Conservation (phyloP, 2,329 filamentous ascomycete genomes). For the Biscogniauxia marginata region DNA sequence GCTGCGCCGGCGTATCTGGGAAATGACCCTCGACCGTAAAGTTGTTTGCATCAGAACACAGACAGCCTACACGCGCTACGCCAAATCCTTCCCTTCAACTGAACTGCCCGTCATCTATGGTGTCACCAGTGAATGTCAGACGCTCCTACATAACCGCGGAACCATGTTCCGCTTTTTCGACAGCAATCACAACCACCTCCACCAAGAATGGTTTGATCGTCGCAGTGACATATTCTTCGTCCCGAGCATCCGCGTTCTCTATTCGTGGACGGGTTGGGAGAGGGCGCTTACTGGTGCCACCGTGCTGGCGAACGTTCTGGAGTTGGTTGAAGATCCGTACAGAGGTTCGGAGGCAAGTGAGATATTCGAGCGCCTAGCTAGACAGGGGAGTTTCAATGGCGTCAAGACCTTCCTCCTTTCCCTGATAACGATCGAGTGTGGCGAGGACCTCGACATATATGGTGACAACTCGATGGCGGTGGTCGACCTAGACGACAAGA, state of each 20-base stretch:
- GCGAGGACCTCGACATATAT: slow-evolving; percentile 7
- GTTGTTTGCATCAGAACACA: background rate
- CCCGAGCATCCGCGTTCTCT: slow-evolving; percentile 6
- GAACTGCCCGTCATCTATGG: background rate
- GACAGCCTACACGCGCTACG: background rate
- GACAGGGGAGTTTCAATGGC: background rate
- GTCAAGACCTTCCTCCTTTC: slow-evolving; percentile 10
- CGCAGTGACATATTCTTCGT: slow-evolving; percentile 6
- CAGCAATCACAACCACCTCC: background rate
- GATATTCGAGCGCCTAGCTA: slow-evolving; percentile 2
- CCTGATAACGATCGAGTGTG: slow-evolving; percentile 9
- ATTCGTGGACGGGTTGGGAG: background rate
- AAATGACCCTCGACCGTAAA: background rate
- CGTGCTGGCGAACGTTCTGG: slow-evolving; percentile 8
- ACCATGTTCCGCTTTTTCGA: background rate
- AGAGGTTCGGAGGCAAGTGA: background rate
- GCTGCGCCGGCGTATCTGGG: background rate
- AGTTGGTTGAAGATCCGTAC: slow-evolving; percentile 10
- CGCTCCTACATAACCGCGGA: background rate
- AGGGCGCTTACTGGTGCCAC: slow-evolving; percentile 1
- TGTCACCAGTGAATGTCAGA: background rate
- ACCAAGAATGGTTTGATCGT: slow-evolving; percentile 1
- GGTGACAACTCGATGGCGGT: slow-evolving; percentile 3
- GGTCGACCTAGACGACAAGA: slow-evolving; percentile 9
- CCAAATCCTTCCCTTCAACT: background rate